These are phyloP conservation scores for Fusarium guadeloupense DNA, from an alignment of 2,329 filamentous ascomycete species.

Conservation along the genomic window DNA sequence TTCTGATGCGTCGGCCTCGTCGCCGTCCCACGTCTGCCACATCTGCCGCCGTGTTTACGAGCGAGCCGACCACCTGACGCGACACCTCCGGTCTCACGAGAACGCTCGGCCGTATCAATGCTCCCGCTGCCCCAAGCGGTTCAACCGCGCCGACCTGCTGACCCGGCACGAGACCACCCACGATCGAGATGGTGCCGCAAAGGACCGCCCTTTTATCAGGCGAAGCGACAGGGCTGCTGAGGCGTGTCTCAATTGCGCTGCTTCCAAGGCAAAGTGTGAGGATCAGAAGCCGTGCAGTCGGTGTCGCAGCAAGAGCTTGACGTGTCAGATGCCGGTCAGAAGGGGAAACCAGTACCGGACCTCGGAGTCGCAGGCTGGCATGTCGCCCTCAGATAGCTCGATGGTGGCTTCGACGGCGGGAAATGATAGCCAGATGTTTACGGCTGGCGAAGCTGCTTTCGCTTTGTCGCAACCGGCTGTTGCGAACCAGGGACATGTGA, in stretches of 20 bases:
- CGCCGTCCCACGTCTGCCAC: constrained; percentile 41
- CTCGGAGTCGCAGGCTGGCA: constrained; percentile 37
- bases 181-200: constrained; percentile 41
- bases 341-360: constrained; percentile 40
- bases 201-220: constrained; percentile 41
- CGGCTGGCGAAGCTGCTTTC: constrained; percentile 30
- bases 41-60: constrained; percentile 43
- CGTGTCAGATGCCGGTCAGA: constrained; percentile 41
- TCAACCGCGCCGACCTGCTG: constrained; percentile 41
- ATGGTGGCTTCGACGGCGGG: constrained; percentile 33
- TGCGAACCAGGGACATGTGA: constrained; percentile 21
- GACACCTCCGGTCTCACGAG: constrained; percentile 41
- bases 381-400: constrained; percentile 39
- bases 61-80: constrained; percentile 41
- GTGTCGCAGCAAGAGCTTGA: constrained; percentile 40
- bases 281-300: constrained; percentile 42
- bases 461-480: constrained; percentile 17
- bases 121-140: constrained; percentile 42
- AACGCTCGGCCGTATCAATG: constrained; percentile 43
- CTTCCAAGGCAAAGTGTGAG: constrained; percentile 42
- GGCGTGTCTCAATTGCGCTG: constrained; percentile 42
- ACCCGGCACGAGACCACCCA: constrained; percentile 43
- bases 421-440: constrained; percentile 28
- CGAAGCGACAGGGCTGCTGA: constrained; percentile 41
- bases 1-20: constrained; percentile 39